phyloP scores from a whole-genome alignment of 73 alveolate species.

The Paramecium tetraurelia region DNA sequence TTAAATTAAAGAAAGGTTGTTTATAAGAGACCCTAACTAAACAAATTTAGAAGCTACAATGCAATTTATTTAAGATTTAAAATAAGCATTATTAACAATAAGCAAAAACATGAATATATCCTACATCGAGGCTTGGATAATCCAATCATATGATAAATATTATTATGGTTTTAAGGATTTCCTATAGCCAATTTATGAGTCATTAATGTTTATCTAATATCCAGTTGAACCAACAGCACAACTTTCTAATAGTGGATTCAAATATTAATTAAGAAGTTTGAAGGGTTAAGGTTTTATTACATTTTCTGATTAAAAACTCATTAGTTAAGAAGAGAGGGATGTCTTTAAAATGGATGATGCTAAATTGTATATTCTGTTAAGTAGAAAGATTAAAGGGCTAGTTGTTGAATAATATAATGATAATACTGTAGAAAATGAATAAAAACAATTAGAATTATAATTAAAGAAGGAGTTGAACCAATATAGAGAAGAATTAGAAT shows the following conservation, averaged over 20 bases:
- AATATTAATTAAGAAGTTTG: background rate
- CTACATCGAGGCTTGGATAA: background rate
- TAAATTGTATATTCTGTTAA: background rate
- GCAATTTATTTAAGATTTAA: background rate
- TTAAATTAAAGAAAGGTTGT: background rate
- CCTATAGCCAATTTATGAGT: background rate
- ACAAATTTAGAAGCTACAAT: background rate
- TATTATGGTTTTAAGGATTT: conserved; percentile 36
- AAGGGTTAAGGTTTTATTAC: background rate
- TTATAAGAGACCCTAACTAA: background rate
- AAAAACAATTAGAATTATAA: conserved; percentile 29
- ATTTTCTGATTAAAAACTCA: conserved; percentile 13
- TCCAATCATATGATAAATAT: conserved; percentile 8
- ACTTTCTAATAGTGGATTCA: background rate
- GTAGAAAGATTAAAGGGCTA: conserved; percentile 49
- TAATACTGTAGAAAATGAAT: conserved; percentile 34
- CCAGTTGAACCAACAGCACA: background rate
- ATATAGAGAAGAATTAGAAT: conserved; percentile 27
- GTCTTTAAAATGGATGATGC: conserved; percentile 53
- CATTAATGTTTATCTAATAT: background rate
- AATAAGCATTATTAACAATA: background rate
- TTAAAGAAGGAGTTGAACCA: conserved; percentile 32
- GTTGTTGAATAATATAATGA: conserved; percentile 51
- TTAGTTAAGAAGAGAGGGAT: conserved; percentile 53
- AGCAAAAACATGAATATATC: background rate